Base-by-base conservation (phyloP, 2,329 filamentous ascomycete genomes). In the Sarocladiaceae sp. region DNA sequence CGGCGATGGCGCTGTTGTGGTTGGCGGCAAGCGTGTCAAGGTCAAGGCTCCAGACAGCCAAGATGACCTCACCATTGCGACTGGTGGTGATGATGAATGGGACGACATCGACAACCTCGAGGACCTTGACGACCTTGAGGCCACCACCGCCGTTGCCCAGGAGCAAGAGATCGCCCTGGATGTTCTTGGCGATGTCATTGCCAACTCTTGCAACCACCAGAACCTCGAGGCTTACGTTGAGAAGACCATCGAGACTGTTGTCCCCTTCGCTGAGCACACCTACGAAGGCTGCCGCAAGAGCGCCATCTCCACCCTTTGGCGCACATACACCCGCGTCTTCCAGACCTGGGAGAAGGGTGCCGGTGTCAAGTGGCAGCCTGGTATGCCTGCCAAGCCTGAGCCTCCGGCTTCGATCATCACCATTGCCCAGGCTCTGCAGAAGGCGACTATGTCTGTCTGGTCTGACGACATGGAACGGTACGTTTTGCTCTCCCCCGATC, bases 121-220 rank as follows among this genome's bases (percentile, higher is more conserved):
- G 47, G 87, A 89, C 49, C 89, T 87, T 78, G 85, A 89, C 55
- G 86, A 89, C 55, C 74, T 94, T 39, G 83, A 81, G 47, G 88
- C 88, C 42, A 86, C 94, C 50, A 94, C 88, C 20, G 88, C 89
- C 44, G 80, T 96, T 45, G 88, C 91, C 19, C 79, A 95, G 56
- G 93, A 97, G 74, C 96, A 97, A 69, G 93, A 98, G 67, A 94
- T 97, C 55, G 91, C 93, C 29, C 81, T 95, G 34, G 93, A 98
- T 64, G 90, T 96, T 5, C 78, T 96, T 27, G 93, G 90, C 51
- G 93, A 98, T 59, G 81, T 98, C 50, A 83, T 97, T 57, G 84
- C 86, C 37, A 83, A 94, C 70, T 88, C 88, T 39, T 89, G 88
- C 64, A 78, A 79, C 58, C 78, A 85, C 53, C 88, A 80, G 62